Conservation (phyloP, 345 rosid genomes). For the Eucalyptus viminalis region DNA sequence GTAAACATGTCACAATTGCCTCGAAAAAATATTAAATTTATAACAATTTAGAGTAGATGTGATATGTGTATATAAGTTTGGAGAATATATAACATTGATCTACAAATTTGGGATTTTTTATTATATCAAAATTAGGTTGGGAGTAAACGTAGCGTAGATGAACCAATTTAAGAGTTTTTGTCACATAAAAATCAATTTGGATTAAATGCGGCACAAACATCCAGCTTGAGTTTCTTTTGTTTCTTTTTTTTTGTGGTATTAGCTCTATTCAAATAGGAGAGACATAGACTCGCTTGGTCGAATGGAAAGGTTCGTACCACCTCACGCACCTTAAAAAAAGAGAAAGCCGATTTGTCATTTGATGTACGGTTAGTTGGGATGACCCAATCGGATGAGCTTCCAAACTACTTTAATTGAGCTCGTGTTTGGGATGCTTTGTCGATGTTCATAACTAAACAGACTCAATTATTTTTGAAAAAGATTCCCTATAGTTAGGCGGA, state of each 20-base stretch:
- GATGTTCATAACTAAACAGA: not conserved
- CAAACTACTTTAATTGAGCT: not conserved
- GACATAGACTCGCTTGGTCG: not conserved
- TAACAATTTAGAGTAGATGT: no score
- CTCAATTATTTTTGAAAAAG: not conserved
- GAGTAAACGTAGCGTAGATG: rapidly evolving
- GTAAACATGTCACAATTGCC: not conserved
- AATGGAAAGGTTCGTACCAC: not conserved
- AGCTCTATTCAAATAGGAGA: not conserved
- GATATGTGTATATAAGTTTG: not conserved
- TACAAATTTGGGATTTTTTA: no score
- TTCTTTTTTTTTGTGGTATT: no score
- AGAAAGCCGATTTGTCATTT: not conserved
- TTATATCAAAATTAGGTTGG: rapidly evolving
- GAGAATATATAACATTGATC: no score
- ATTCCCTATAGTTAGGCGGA: not conserved
- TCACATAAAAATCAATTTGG: no score
- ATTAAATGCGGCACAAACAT: no score
- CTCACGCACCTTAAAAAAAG: not conserved
- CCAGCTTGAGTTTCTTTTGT: no score
- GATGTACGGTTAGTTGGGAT: not conserved
- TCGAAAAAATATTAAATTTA: no score
- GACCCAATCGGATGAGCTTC: not conserved
- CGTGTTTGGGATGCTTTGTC: not conserved
- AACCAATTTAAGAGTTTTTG: no score